phyloP scores from a whole-genome alignment of 2,329 filamentous ascomycete species.

The Fusarium subglutinans region DNA sequence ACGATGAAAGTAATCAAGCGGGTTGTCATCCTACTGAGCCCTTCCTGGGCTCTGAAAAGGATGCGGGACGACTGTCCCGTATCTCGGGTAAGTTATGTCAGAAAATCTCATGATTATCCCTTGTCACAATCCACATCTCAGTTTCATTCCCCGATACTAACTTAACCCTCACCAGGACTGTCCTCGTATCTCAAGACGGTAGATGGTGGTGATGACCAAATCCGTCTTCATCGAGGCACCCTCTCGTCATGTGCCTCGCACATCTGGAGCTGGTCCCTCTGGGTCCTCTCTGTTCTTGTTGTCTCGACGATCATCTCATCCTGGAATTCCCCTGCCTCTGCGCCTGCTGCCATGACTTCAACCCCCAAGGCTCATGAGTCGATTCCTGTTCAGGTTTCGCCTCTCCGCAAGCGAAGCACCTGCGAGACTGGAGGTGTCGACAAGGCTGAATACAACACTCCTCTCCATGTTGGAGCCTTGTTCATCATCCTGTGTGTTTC shows the following conservation, averaged over 20 bases:
- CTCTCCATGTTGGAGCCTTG: constrained; percentile 67
- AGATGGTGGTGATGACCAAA: constrained; percentile 54
- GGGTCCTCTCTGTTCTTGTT: constrained; percentile 54
- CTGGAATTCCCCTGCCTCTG: constrained; percentile 24
- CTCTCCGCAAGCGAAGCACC: constrained; percentile 41
- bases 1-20: constrained; percentile 41
- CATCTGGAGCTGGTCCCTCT: constrained; percentile 53
- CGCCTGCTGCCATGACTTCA: not conserved
- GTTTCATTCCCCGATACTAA: not conserved
- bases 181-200: constrained; percentile 47
- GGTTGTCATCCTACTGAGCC: constrained; percentile 32
- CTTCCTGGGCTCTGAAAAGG: constrained; percentile 18
- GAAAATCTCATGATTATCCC: not conserved
- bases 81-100: constrained; percentile 35
- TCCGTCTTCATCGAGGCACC: constrained; percentile 46
- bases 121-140: not conserved
- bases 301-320: constrained; percentile 46
- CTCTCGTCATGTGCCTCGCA: constrained; percentile 44
- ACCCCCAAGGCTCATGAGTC: constrained; percentile 12
- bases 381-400: constrained; percentile 18
- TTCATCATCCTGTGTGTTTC: constrained; percentile 59
- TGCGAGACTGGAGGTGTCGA: constrained; percentile 45
- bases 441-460: constrained; percentile 60
- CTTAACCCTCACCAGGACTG: constrained; percentile 25
- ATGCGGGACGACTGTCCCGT: constrained; percentile 46